Base-by-base conservation (phyloP, 2,329 filamentous ascomycete species). In the Fusarium lyarnte region DNA sequence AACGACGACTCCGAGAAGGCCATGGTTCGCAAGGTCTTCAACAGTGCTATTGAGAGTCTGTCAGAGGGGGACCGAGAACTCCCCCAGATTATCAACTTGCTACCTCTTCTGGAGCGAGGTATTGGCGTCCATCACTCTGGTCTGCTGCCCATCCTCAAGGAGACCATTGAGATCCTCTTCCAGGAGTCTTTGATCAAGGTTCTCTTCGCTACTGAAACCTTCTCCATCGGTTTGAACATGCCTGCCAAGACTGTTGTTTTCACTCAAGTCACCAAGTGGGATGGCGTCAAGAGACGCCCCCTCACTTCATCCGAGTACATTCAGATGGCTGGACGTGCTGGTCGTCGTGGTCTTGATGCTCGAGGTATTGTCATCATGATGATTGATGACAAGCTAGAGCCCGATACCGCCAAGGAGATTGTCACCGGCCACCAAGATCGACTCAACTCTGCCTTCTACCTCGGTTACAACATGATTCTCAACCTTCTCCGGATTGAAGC, bases 331-430 rank as follows among this genome's bases (percentile, higher is more conserved):
- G 96, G 96, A 69, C 93, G 96, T 83, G 96, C 96, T 66, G 96
- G 96, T 79, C 93, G 96, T 88, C 92, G 96, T 90, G 96, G 96
- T 83, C 92, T 99, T 60, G 96, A 99, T 84, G 95, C 98, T 70
- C 93, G 96, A 74, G 96, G 96, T 88, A 97, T 98, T 76, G 96
- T 99, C 75, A 98, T 99, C 81, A 98, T 99, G 94, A 98, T 99
- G 95, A 93, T 99, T 70, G 93, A 97, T 79, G 93, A 97, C 81
- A 94, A 96, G 84, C 95, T 99, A 85, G 96, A 99, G 78, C 96
- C 96, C 3, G 91, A 94, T 5, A 91, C 92, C n/a, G 95, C 96
- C 45, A 97, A 97, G 83, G 92, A 93, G 72, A 98, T 99, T 76
- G 96, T 99, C 17, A 94, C 96, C 58, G 96, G 96, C 74, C 93